Evolutionary conservation across 2,329 filamentous ascomycete species (phyloP).

Genomic region (Nothopassalora personata): DNA sequence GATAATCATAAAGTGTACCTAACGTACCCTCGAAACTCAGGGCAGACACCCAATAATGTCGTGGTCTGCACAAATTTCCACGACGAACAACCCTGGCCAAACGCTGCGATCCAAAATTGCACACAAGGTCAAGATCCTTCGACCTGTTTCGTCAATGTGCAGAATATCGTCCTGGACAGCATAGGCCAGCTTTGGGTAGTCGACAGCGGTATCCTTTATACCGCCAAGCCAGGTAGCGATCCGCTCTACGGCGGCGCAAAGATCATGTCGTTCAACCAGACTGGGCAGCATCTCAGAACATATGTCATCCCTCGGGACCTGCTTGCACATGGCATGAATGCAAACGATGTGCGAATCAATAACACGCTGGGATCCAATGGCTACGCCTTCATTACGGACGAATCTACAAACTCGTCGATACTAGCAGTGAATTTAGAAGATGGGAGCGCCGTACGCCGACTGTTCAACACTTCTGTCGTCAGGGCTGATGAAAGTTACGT

Average conservation of each 20-base stretch:
- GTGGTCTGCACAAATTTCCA: slow-evolving; percentile 37
- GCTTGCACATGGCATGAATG: slow-evolving; percentile 34
- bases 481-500: slow-evolving; percentile 38
- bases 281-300: slow-evolving; percentile 32
- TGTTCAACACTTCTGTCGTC: slow-evolving; percentile 37
- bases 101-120: slow-evolving; percentile 39
- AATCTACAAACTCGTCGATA: slow-evolving; percentile 35
- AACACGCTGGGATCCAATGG: slow-evolving; percentile 38
- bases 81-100: slow-evolving; percentile 38
- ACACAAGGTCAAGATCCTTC: slow-evolving; percentile 35
- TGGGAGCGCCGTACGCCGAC: slow-evolving; percentile 33
- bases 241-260: slow-evolving; percentile 37
- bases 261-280: slow-evolving; percentile 40
- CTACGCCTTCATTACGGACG: slow-evolving; percentile 41
- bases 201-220: slow-evolving; percentile 37
- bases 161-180: slow-evolving; percentile 41
- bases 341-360: slow-evolving; percentile 42
- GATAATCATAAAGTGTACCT: slow-evolving; percentile 36
- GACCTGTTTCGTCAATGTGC: slow-evolving; percentile 44
- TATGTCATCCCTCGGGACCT: slow-evolving; percentile 36
- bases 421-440: slow-evolving; percentile 37
- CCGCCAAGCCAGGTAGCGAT: slow-evolving; percentile 18
- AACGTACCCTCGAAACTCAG: slow-evolving; percentile 39
- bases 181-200: slow-evolving; percentile 38
- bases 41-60: slow-evolving; percentile 36